Evolutionary conservation across 305 asterid genomes (phyloP).

Genomic region (Andrographis paniculata): DNA sequence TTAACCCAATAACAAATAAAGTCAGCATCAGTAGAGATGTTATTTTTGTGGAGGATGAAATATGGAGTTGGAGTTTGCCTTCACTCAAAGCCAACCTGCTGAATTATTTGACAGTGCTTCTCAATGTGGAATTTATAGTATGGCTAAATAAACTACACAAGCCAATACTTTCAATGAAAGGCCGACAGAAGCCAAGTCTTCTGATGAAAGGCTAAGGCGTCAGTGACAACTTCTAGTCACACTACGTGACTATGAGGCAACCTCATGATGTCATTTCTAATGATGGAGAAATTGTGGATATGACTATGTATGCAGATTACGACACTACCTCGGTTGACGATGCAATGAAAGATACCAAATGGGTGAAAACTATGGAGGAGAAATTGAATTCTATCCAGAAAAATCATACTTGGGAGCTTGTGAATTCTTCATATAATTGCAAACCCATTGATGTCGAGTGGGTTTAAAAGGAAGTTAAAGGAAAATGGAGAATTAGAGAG

Average conservation of each 20-base stretch:
- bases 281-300: not conserved
- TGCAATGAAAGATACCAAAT: not conserved
- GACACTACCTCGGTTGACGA: not conserved
- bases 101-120: not conserved
- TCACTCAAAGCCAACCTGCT: not conserved
- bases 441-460: not conserved
- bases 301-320: not conserved
- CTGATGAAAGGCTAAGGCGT: too few species aligned
- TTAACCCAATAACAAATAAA: not conserved
- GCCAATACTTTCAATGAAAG: not conserved
- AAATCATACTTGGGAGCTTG: not conserved
- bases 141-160: not conserved
- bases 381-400: not conserved
- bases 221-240: not conserved
- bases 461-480: not conserved
- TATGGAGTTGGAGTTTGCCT: not conserved
- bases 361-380: not conserved
- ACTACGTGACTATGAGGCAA: not conserved
- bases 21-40: not conserved
- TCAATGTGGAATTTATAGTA: not conserved
- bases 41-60: not conserved
- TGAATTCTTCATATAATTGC: not conserved
- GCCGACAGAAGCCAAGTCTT: too few species aligned
- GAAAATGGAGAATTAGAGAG: not conserved
- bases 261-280: not conserved